Percentiles rank a stretch among this genome's conserved stretches.
These are phyloP conservation scores for Lepidium didymum DNA, from an alignment of 345 rosid genomes.

Conservation along the genomic window DNA sequence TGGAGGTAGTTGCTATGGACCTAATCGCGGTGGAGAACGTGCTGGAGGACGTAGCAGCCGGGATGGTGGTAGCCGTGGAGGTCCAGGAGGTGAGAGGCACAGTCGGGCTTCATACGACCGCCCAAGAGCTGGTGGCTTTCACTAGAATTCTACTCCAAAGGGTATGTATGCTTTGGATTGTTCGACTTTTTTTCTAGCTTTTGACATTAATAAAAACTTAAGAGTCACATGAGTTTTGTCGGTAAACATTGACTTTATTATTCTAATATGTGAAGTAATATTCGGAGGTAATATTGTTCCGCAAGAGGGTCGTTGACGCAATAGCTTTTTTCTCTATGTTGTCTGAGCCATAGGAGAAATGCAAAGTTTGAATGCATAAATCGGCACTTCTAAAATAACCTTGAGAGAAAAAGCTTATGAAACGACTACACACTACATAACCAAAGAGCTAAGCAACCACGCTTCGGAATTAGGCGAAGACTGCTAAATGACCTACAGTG, in stretches of 20 bases:
- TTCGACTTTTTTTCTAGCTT: background rate
- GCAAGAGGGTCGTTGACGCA: no score
- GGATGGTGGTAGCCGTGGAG: slow-evolving; percentile 69
- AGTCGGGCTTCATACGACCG: slow-evolving; percentile 86
- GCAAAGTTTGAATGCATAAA: no score
- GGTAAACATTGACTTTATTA: background rate
- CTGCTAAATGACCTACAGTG: no score
- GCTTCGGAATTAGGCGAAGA: no score
- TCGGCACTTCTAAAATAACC: no score
- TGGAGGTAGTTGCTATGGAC: slow-evolving; percentile 63
- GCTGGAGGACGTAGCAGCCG: slow-evolving; percentile 57
- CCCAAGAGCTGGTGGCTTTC: slow-evolving; percentile 44
- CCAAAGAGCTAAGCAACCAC: no score
- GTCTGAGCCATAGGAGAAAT: no score
- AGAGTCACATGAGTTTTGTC: background rate
- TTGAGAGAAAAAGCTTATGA: no score
- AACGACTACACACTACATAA: no score
- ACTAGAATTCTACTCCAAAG: slow-evolving; percentile 11
- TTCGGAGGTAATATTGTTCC: no score
- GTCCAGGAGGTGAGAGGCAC: slow-evolving; percentile 64
- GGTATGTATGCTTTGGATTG: slow-evolving; percentile 4
- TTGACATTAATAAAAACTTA: background rate
- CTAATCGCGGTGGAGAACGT: slow-evolving; percentile 70
- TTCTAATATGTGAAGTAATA: no score
- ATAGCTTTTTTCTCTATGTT: no score